Base-by-base conservation (phyloP, 202 grass and related monocot species). In the Panicum hallii region DNA sequence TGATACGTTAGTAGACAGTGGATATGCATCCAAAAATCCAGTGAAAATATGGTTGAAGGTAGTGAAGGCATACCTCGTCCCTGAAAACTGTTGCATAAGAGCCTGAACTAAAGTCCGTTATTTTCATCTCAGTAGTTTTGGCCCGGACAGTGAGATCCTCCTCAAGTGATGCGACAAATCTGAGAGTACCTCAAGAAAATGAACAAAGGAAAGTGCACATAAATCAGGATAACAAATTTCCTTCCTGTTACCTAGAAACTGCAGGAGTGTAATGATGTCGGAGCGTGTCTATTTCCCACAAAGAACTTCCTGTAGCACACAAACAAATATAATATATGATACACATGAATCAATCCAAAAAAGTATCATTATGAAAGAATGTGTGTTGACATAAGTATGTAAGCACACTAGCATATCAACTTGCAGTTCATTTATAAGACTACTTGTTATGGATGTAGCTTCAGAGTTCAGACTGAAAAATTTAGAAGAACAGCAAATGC, bases 241-340 rank as follows among this genome's bases (percentile, higher is more conserved):
- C 20, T 74, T 55, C 75, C 15, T 32, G 62, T 79, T 96, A 99
- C 97, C 97, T 93, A 43, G 93, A 96, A 70, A 99, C 93, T 63
- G 93, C 93, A 66, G 93, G 91, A 41, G 87, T 87, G 53, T 96
- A 92, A 90, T 99, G 97, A 80, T 92, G 87, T 17, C 90, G 90
- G 41, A 97, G 91, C 0, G 91, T 94, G 47, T 96, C 93, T 79
- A 99, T 92, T 91, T 99, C 97, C 93, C 91, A 99, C 53, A 99
- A 81, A 79, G 97, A 96, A 88, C 93, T 94, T 85, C 93, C 97
- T 97, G 88, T 54, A 55, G 66, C 63, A 71, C 72, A 85, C 70
- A 41, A 32, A 32, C 32, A 32, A 32, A 32, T 32, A 32, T 32
- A 32, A 32, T 32, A 1, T 32, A 91, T 45, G 16, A 83, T 83